A percentile compares a stretch with the other conserved stretches of the same genome.
Conservation (phyloP, 169 alveolate species). For the Theileria annulata region DNA sequence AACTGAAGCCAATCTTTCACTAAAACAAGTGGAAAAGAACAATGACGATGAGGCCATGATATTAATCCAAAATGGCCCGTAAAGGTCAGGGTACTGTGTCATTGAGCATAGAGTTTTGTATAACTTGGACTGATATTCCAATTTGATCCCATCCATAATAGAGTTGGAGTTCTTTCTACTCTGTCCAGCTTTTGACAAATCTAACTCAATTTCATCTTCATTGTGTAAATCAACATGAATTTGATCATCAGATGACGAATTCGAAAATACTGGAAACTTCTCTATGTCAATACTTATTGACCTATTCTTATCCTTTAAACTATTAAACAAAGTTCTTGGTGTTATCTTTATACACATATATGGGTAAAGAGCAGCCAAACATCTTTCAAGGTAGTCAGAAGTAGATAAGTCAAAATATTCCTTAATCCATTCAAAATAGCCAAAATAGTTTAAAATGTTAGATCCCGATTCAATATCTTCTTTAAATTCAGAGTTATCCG, state of each 20-base stretch:
- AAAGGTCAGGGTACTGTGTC: slow-evolving; percentile 44
- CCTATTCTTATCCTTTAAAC: not conserved
- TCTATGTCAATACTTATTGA: not conserved
- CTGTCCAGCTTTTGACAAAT: too few species aligned
- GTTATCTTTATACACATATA: slow-evolving; percentile 36
- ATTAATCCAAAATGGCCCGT: slow-evolving; percentile 56
- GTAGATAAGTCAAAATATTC: slow-evolving; percentile 33
- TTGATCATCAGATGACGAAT: slow-evolving; percentile 11
- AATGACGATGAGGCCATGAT: slow-evolving; percentile 29
- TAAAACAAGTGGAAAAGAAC: slow-evolving; percentile 20
- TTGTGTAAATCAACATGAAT: slow-evolving; percentile 12
- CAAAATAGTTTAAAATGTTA: not conserved
- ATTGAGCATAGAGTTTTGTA: slow-evolving; percentile 32
- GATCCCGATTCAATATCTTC: slow-evolving; percentile 36
- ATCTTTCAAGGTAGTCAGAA: slow-evolving; percentile 29
- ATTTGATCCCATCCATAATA: not conserved
- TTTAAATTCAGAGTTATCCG: not conserved
- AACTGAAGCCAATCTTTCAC: not conserved
- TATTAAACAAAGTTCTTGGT: not conserved
- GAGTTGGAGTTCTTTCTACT: not conserved
- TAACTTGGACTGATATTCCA: not conserved
- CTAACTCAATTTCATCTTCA: not conserved
- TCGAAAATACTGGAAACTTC: not conserved
- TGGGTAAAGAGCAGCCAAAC: slow-evolving; percentile 40
- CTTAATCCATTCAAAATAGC: slow-evolving; percentile 7